Conservation (phyloP, 176 grass and related monocot species). For the Neostapfia colusana region DNA sequence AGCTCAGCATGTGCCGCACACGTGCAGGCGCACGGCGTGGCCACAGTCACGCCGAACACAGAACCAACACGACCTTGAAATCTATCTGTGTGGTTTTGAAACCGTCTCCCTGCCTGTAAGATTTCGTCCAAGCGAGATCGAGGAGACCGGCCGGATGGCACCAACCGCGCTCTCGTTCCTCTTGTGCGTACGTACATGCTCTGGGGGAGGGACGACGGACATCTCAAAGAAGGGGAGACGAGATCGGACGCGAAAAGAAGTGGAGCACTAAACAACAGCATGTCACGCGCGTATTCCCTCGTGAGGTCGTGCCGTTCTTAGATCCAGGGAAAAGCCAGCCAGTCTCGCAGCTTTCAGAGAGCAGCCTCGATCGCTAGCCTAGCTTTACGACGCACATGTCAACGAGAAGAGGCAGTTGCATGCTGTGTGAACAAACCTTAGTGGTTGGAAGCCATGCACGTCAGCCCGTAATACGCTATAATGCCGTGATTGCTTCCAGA, state of each 20-base stretch:
- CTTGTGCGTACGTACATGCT: not conserved
- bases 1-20: not conserved
- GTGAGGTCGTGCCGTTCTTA: constrained; percentile 38
- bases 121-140: too few relatives aligned
- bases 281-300: constrained; percentile 41
- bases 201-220: constrained; percentile 1
- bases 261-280: not conserved
- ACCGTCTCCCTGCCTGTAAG: too few relatives aligned
- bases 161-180: not conserved
- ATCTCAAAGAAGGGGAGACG: not conserved
- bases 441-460: constrained; percentile 40
- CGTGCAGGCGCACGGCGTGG: not conserved
- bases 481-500: not conserved
- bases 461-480: constrained; percentile 28
- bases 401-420: constrained; percentile 9
- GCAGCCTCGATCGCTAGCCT: not conserved
- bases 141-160: too few relatives aligned
- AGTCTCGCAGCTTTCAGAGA: constrained; percentile 32
- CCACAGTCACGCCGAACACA: not conserved
- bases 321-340: constrained; percentile 43
- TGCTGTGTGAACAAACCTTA: constrained; percentile 13
- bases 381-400: constrained; percentile 41
- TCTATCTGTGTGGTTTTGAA: not conserved
- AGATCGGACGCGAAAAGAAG: not conserved
- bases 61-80: not conserved